These are phyloP conservation scores for Candida pseudoviswanathii DNA, from an alignment of 1,139 yeast genomes.

Conservation along the genomic window DNA sequence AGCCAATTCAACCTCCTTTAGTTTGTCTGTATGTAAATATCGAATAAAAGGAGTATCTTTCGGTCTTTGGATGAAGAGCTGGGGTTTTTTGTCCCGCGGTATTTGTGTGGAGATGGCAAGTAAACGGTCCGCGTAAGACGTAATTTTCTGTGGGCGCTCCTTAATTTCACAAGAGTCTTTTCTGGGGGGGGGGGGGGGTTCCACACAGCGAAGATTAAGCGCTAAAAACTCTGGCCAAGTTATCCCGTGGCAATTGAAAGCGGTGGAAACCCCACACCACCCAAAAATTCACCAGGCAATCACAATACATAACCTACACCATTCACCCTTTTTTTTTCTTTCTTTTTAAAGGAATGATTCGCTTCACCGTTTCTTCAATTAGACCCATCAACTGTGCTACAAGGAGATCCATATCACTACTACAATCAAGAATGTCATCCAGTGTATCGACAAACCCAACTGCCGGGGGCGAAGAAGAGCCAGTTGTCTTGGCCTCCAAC, in stretches of 20 bases:
- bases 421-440: conserved; percentile 8
- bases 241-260: conserved; percentile 5
- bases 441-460: conserved; percentile 10
- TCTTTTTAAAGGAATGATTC: conserved; percentile 7
- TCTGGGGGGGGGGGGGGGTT: too few species aligned
- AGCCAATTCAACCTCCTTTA: conserved; percentile 21
- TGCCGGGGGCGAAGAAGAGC: conserved; percentile 31
- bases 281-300: neutral
- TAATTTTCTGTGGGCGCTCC: too few species aligned
- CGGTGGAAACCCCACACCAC: conserved; percentile 3
- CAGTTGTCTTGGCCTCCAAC: conserved; percentile 62
- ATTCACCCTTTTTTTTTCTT: conserved; percentile 1
- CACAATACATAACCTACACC: neutral
- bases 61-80: too few species aligned
- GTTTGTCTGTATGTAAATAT: neutral
- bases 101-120: neutral
- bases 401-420: conserved; percentile 1
- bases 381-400: conserved; percentile 1
- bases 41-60: neutral
- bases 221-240: too few species aligned
- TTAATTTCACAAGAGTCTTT: neutral
- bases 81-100: neutral
- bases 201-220: too few species aligned
- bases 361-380: conserved; percentile 5
- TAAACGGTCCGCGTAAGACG: too few species aligned